Evolutionary conservation across 768 basidiomycete genomes (phyloP), one percentile per base, ranked within the genome.

Genomic region (Macrolepiota fuliginosa): DNA sequence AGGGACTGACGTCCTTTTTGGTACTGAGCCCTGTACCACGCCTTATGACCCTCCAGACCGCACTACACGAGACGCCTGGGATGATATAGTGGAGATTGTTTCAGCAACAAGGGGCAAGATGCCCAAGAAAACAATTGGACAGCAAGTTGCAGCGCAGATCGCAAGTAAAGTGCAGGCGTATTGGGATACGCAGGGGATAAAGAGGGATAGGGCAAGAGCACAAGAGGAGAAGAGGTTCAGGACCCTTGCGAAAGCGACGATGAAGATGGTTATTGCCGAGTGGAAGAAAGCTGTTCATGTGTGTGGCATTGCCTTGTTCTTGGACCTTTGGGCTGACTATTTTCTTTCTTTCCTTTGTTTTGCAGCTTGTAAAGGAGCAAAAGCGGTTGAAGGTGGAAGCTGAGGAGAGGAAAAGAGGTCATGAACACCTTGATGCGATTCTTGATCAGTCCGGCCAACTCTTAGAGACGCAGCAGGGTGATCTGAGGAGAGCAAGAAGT

Each of bases 261-360:
- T 89, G 52, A 85, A 84, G 66, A 74, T 86, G 67, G 85, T 97
- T 29, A 80, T 83, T 32, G 80, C 79, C 7, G 90, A 94, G 69
- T 98, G 96, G 96, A 91, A 89, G 72, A 87, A 91, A 69, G 95
- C 92, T 7, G 86, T 95, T 49, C 86, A 87, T 67, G 92, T 91
- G 68, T 69, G 92, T 82, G 3, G 17, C 15, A 55, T 10, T 55
- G 55, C 56, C 4, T 58, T 35, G 19, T 58, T 12, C 17, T n/a
- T 42, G 7, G 3, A 7, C 29, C 32, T 17, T 19, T 52, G 12
- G 35, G 15, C 47, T 42, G 27, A 50, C 22, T 25, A 3, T 22
- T 13, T 55, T 24, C 27, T 42, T 51, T n/a, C 19, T 36, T 54
- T 56, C 24, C 59, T 59, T 45, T 54, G n/a, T 60, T 5, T 49